These are phyloP conservation scores for Apiotrichum brassicae DNA, from an alignment of 1,284 basidiomycete genomes.

Conservation along the genomic window DNA sequence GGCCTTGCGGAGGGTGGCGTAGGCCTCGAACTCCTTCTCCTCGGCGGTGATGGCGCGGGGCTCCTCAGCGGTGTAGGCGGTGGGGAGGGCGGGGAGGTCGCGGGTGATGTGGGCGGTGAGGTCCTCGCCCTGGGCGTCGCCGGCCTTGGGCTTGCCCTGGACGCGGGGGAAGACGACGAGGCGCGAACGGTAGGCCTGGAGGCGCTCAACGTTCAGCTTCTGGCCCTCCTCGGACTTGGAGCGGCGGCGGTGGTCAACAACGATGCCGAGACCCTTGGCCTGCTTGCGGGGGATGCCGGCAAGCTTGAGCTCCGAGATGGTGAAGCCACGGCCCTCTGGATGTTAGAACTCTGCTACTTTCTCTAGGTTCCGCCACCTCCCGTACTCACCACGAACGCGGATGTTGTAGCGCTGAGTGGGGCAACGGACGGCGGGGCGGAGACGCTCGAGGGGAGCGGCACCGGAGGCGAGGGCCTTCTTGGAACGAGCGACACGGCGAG, in stretches of 20 bases:
- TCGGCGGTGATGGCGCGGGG: constrained; percentile 91
- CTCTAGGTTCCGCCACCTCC: too few relatives aligned
- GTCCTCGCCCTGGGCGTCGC: constrained; percentile 84
- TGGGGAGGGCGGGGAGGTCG: constrained; percentile 61
- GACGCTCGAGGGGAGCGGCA: constrained; percentile 82
- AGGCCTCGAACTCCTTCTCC: constrained; percentile 85
- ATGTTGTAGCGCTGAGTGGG: constrained; percentile 99
- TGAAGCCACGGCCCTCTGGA: constrained; percentile 89
- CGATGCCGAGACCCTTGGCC: constrained; percentile 86
- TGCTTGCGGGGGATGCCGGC: constrained; percentile 93
- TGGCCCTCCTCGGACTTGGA: constrained; percentile 98
- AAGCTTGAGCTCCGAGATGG: constrained; percentile 88
- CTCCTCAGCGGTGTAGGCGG: constrained; percentile 64
- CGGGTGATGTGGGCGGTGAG: constrained; percentile 75
- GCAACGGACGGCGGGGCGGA: constrained; percentile 94
- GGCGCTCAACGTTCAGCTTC: constrained; percentile 87
- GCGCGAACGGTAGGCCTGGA: constrained; percentile 83
- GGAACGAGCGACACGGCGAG: constrained; percentile 87
- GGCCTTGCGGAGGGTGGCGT: constrained; percentile 77
- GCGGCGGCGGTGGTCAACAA: constrained; percentile 94
- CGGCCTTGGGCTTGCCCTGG: constrained; percentile 90
- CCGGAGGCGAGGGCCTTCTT: constrained; percentile 87
- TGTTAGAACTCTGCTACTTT: background rate
- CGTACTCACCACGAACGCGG: constrained; percentile 67
- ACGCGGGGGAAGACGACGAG: constrained; percentile 89